Evolutionary conservation across 2,329 filamentous ascomycete species (phyloP).

Genomic region (Westerdykella sp.): DNA sequence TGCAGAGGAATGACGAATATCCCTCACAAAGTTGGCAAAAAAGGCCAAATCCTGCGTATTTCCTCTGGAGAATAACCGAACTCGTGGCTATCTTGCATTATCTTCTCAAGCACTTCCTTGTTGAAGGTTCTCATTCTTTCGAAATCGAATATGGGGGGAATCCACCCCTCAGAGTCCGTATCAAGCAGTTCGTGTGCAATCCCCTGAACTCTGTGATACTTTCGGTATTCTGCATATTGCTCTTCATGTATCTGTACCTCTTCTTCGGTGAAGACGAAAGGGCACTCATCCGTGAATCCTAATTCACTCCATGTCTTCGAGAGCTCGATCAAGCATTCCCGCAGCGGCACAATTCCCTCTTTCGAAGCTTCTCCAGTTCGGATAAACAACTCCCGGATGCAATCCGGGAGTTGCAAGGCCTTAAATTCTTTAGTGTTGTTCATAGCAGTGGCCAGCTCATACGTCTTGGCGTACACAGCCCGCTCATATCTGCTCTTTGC

Average conservation of each 20-base stretch:
- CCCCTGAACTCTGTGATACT: slow-evolving; percentile 20
- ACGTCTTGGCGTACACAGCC: slow-evolving; percentile 20
- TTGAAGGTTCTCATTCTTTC: slow-evolving; percentile 15
- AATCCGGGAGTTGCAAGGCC: slow-evolving; percentile 19
- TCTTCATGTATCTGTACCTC: slow-evolving; percentile 21
- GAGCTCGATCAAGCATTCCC: slow-evolving; percentile 29
- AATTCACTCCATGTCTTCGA: slow-evolving; percentile 20
- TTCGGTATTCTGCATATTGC: slow-evolving; percentile 27
- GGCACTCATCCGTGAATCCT: slow-evolving; percentile 20
- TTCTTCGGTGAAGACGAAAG: slow-evolving; percentile 23
- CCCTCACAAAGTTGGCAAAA: slow-evolving; percentile 1
- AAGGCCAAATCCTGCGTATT: slow-evolving; percentile 16
- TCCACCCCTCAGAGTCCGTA: slow-evolving; percentile 35
- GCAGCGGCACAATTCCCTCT: slow-evolving; percentile 29
- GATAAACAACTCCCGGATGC: slow-evolving; percentile 30
- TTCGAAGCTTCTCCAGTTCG: slow-evolving; percentile 20
- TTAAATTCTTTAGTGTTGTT: slow-evolving; percentile 16
- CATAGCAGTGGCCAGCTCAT: slow-evolving; percentile 22
- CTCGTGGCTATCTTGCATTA: slow-evolving; percentile 10
- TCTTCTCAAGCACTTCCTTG: slow-evolving; percentile 14
- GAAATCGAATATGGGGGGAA: slow-evolving; percentile 27
- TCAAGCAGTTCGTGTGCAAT: slow-evolving; percentile 23
- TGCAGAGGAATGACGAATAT: too few species aligned
- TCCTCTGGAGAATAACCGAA: slow-evolving; percentile 12
- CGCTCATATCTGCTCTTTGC: slow-evolving; percentile 4